Evolutionary conservation across 2,329 filamentous ascomycete genomes (phyloP).

Genomic region (Aspergillus sp.): DNA sequence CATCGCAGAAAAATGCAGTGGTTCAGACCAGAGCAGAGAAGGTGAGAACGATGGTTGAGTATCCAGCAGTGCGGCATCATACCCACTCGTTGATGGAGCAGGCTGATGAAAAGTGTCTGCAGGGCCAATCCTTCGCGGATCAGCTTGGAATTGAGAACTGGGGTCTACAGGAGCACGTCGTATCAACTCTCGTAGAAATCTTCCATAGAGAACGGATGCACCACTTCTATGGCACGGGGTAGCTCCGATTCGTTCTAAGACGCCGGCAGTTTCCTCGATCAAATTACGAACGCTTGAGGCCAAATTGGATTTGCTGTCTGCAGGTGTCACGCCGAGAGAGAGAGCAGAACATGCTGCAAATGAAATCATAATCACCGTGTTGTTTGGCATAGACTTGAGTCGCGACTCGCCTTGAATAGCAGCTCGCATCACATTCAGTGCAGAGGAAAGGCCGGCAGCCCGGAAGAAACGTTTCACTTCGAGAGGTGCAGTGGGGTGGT

Average conservation of each 20-base stretch:
- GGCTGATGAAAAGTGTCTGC: conserved; percentile 8
- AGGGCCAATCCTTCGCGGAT: conserved; percentile 6
- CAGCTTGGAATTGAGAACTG: conserved; percentile 6
- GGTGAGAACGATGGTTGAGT: conserved; percentile 23
- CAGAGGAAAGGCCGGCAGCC: conserved; percentile 65
- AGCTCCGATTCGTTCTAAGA: conserved; percentile 64
- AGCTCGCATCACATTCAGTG: conserved; percentile 69
- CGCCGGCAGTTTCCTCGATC: conserved; percentile 64
- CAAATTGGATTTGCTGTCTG: conserved; percentile 51
- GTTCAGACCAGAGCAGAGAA: conserved; percentile 42
- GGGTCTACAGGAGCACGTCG: conserved; percentile 29
- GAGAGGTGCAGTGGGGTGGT: conserved; percentile 65
- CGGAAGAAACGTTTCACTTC: conserved; percentile 71
- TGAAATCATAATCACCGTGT: conserved; percentile 73
- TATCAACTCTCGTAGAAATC: conserved; percentile 49
- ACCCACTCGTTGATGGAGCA: conserved; percentile 9
- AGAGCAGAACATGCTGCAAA: conserved; percentile 67
- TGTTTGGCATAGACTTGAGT: conserved; percentile 72
- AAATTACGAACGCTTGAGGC: conserved; percentile 60
- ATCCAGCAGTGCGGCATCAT: conserved; percentile 15
- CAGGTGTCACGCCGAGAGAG: conserved; percentile 57
- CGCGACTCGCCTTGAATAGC: conserved; percentile 67
- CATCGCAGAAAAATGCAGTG: conserved; percentile 63
- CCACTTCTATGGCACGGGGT: conserved; percentile 64
- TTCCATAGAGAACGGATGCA: conserved; percentile 57